Evolutionary conservation across 306 rosid species (phyloP), one percentile per base, ranked within the genome.

Genomic region (Senna siamea): DNA sequence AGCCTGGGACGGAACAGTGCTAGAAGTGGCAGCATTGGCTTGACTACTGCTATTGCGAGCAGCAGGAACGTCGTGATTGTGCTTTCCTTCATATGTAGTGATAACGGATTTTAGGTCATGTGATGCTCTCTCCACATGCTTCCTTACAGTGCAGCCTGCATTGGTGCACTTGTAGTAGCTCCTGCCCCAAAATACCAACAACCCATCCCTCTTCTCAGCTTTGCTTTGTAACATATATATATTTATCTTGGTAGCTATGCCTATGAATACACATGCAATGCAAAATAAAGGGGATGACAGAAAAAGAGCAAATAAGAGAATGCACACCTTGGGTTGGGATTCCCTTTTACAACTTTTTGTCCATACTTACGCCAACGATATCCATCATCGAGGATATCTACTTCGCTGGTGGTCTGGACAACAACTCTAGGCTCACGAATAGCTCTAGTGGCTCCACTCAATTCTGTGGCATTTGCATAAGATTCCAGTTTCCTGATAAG

Each of bases 281-380:
- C 40, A 59, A 62, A n/a, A n/a, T 52, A 41, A 9, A 62, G 35
- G 14, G 20, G 59, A 22, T 26, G 43, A 41, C 7, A 67, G 17
- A 38, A 66, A 26, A 40, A 73, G 10, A 55, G 17, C 71, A 58
- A 48, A 37, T 3, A 74, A 70, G 54, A 47, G 63, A 82, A 67
- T 19, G 59, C 64, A 43, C 6, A 69, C 98, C 99, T 94, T 70
- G 99, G 99, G 67, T 94, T 94, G 53, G 99, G 97, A 82, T 94
- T 94, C 79, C 99, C 97, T 82, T 94, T 94, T 61, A 94, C 99
- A 48, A 92, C 97, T 79, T 94, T 94, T 80, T 94, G 99, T 23
- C 99, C 99, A 34, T 94, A 94, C 74, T 94, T 94, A 23, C 99
- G 89, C 99, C 99, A 94, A 9, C 99, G 89, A 66, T 94, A 94